Evolutionary conservation across 805 yeast species (phyloP).

Genomic region (Wickerhamiella parazyma): DNA sequence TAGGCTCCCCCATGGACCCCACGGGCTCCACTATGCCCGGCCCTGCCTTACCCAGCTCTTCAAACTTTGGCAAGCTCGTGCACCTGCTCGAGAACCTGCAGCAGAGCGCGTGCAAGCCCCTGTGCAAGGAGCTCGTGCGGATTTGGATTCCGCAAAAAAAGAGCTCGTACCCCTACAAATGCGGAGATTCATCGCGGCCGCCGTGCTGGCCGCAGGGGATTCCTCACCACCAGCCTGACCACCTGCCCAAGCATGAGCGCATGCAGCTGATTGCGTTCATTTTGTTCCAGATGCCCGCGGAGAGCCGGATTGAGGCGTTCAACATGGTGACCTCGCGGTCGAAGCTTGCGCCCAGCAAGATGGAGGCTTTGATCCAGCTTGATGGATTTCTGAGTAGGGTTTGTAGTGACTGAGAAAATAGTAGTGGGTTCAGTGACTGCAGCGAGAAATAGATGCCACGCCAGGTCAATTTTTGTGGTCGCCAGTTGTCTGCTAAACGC

Average conservation of each 20-base stretch:
- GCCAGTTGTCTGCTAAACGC: no score
- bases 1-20: no score
- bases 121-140: slow-evolving; percentile 59
- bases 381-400: no score
- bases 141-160: slow-evolving; percentile 55
- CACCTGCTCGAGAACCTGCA: slow-evolving; percentile 29
- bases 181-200: slow-evolving; percentile 38
- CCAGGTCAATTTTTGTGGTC: no score
- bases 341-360: no score
- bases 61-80: background rate
- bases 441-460: no score
- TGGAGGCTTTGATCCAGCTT: no score
- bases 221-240: slow-evolving; percentile 62
- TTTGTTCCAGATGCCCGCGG: background rate
- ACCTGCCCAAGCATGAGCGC: slow-evolving; percentile 46
- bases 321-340: background rate
- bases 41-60: background rate
- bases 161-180: slow-evolving; percentile 46
- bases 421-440: no score
- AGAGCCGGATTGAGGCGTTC: background rate
- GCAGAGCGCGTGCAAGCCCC: slow-evolving; percentile 43
- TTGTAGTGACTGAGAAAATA: no score
- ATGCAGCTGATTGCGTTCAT: slow-evolving; percentile 32
- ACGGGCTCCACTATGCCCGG: background rate
- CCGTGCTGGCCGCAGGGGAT: slow-evolving; percentile 57